phyloP scores from a whole-genome alignment of 345 rosid genomes.

The Gossypium anomalum region DNA sequence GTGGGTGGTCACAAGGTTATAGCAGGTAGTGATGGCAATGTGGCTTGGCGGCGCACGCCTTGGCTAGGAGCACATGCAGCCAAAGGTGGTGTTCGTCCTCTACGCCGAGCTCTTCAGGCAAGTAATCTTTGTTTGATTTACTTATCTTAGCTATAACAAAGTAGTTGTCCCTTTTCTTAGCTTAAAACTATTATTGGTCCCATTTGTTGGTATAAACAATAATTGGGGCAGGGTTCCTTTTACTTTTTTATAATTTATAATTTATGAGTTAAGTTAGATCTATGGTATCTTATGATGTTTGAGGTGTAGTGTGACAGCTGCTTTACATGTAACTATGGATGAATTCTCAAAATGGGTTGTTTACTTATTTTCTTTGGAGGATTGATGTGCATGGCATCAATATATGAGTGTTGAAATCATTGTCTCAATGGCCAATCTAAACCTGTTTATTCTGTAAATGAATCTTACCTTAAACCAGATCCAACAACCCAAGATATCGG shows the following conservation, averaged over 20 bases:
- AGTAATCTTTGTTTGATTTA: constrained; percentile 22
- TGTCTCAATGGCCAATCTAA: neutral
- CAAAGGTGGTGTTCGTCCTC: constrained; percentile 79
- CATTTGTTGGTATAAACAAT: neutral
- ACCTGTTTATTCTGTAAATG: constrained; percentile 4
- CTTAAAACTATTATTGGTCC: neutral
- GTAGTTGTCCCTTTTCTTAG: neutral
- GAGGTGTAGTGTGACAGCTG: neutral
- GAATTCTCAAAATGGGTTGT: neutral
- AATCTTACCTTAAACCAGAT: constrained; percentile 19
- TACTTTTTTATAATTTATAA: neutral
- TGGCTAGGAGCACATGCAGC: constrained; percentile 91
- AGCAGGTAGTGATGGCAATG: constrained; percentile 81
- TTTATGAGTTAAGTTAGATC: constrained; percentile 16
- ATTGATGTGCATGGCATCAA: neutral
- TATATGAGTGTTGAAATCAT: neutral
- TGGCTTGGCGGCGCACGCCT: constrained; percentile 94
- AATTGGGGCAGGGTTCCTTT: constrained; percentile 2
- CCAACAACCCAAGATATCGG: constrained; percentile 30
- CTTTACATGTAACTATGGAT: neutral
- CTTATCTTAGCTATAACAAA: neutral
- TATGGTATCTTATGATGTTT: constrained; percentile 8
- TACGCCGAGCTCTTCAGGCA: constrained; percentile 91
- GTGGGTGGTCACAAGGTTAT: constrained; percentile 69
- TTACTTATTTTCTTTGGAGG: neutral